These are phyloP conservation scores for Arthonia radiata DNA, from an alignment of 495 filamentous ascomycete genomes.

Conservation along the genomic window DNA sequence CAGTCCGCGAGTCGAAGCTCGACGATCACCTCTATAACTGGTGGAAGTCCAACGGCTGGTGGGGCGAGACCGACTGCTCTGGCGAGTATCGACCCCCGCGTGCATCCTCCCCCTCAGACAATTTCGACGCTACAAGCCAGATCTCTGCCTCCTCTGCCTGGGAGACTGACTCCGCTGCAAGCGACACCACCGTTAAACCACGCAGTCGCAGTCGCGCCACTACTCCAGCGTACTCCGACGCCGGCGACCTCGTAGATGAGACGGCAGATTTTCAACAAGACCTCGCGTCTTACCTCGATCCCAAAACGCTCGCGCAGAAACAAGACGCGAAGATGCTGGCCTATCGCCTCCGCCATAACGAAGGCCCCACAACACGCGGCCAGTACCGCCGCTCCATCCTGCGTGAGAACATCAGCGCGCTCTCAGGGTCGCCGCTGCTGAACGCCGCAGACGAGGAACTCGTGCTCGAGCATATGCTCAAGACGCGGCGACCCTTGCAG, in stretches of 20 bases:
- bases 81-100: constrained; percentile 34
- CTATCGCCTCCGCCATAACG: constrained; percentile 45
- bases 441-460: constrained; percentile 51
- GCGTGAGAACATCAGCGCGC: constrained; percentile 36
- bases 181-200: no score
- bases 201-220: no score
- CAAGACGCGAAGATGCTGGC: constrained; percentile 64
- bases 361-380: constrained; percentile 43
- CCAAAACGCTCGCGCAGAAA: constrained; percentile 47
- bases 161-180: no score
- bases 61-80: constrained; percentile 54
- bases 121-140: no score
- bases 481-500: constrained; percentile 6
- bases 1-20: constrained; percentile 34
- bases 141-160: no score
- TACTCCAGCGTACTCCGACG: no score
- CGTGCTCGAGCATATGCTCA: constrained; percentile 45
- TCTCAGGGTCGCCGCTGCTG: constrained; percentile 17
- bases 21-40: constrained; percentile 51
- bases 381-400: constrained; percentile 42
- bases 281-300: constrained; percentile 58
- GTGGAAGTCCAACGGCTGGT: constrained; percentile 59
- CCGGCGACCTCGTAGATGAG: constrained; percentile 31
- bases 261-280: constrained; percentile 35
- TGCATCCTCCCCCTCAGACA: no score